These are phyloP conservation scores for Diplodia scrobiculata DNA, from an alignment of 2,329 filamentous ascomycete species.

Conservation along the genomic window DNA sequence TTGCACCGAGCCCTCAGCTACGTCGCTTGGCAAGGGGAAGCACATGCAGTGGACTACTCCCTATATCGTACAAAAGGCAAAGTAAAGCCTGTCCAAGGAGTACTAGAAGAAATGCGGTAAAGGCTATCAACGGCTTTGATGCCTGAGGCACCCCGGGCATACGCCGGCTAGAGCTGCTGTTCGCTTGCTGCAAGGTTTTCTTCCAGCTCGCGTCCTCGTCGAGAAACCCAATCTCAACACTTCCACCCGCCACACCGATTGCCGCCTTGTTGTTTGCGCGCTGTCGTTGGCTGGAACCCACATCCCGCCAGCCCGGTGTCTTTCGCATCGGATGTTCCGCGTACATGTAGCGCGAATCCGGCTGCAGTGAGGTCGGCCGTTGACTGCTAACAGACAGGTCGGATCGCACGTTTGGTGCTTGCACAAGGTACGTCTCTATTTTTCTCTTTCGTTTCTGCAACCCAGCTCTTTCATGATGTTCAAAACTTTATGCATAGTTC, in stretches of 20 bases:
- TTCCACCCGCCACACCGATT: not conserved
- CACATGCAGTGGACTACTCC: not conserved
- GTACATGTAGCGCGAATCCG: not conserved
- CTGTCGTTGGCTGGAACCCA: too few species aligned
- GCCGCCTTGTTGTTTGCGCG: too few species aligned
- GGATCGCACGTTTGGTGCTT: not conserved
- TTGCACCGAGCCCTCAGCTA: not conserved
- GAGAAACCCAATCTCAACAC: not conserved
- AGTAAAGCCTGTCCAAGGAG: not conserved
- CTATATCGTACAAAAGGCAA: not conserved
- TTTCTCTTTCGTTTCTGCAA: not conserved
- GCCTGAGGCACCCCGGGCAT: not conserved
- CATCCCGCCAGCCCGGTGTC: too few species aligned
- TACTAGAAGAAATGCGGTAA: not conserved
- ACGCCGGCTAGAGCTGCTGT: not conserved
- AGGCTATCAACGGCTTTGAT: not conserved
- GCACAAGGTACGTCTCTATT: not conserved
- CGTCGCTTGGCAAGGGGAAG: not conserved
- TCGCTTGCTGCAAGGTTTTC: slow-evolving; percentile 6
- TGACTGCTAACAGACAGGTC: not conserved
- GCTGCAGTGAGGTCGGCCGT: not conserved
- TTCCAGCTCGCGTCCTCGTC: not conserved
- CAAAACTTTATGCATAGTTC: slow-evolving; percentile 28
- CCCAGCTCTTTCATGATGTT: slow-evolving; percentile 19
- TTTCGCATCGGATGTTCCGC: not conserved